These are phyloP conservation scores for Pseudogymnoascus sp. DNA, from an alignment of 2,329 filamentous ascomycete genomes.

Conservation along the genomic window DNA sequence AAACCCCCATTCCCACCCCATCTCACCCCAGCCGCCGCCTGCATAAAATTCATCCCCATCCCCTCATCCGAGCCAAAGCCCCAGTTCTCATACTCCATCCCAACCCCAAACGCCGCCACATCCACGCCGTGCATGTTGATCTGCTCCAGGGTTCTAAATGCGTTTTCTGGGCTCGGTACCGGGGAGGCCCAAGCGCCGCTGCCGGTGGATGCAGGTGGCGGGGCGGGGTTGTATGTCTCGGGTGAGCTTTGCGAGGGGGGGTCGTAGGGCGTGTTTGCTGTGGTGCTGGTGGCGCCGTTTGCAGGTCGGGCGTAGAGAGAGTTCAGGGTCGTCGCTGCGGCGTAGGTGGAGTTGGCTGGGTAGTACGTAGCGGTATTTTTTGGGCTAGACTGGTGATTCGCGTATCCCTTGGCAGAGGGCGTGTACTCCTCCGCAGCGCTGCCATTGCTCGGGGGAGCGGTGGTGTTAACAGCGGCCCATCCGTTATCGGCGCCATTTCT, in stretches of 20 bases:
- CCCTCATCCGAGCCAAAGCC: neutral
- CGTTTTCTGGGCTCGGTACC: neutral
- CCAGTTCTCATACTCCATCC: neutral
- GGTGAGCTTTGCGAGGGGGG: neutral
- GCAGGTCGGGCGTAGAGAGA: neutral
- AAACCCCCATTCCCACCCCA: neutral
- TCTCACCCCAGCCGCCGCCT: neutral
- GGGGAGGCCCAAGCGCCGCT: neutral
- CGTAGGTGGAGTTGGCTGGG: neutral
- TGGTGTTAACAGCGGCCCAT: slow-evolving; percentile 4
- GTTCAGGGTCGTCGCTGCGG: neutral
- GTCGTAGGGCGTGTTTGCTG: neutral
- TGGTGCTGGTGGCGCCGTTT: neutral
- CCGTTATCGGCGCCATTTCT: neutral
- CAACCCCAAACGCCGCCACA: neutral
- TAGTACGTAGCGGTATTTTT: neutral
- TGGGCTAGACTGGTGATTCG: neutral
- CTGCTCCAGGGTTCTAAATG: neutral
- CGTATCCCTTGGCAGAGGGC: neutral
- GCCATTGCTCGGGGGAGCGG: neutral
- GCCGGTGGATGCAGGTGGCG: neutral
- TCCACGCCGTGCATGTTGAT: neutral
- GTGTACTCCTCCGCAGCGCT: neutral
- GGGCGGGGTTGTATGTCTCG: neutral
- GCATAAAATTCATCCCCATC: neutral